Base-by-base conservation (phyloP, 2,329 filamentous ascomycete genomes). In the Paecilomyces sp. region DNA sequence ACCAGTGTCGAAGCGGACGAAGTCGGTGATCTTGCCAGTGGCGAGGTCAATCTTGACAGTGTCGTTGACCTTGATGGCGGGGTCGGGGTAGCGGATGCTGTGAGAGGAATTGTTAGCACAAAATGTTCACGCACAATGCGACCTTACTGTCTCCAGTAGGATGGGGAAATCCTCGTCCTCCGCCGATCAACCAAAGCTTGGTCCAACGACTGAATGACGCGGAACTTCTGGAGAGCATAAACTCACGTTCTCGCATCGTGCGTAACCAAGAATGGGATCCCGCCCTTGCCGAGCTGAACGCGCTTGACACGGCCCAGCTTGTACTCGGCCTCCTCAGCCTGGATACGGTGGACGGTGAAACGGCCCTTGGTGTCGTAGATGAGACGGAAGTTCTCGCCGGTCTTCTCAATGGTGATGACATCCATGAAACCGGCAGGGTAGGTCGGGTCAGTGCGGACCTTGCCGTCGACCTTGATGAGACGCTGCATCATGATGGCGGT, bases 241-340 rank as follows among this genome's bases (percentile, higher is more conserved):
- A 97, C 93, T 96, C 86, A 99, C 93, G 94, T 99, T 92, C 94
- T 90, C 84, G 94, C 94, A 94, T 99, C 94, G 91, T 99, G 94
- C 92, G 94, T 99, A 91, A 99, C 94, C 92, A 97, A 97, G 92
- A 96, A 99, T 95, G 94, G 94, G 88, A 99, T 96, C 85, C 92
- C 94, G 83, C 94, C 95, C 83, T 92, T 93, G 86, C 94, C 94
- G 75, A 99, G 88, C 86, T 99, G 94, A 66, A 99, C 94, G 77
- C 93, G 90, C 91, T 97, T 97, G 85, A 99, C 94, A 88, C 97
- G 99, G 86, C 92, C 92, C 75, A 99, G 87, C 90, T 99, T 99
- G 91, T 97, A 99, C 85, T 94, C 88, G 74, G 93, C 92, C 90
- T 99, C 94, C 86, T 97, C 94, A 72, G 87, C 83, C 81, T 95